phyloP scores from a whole-genome alignment of 1,139 yeast species.

The Pichia sp. region DNA sequence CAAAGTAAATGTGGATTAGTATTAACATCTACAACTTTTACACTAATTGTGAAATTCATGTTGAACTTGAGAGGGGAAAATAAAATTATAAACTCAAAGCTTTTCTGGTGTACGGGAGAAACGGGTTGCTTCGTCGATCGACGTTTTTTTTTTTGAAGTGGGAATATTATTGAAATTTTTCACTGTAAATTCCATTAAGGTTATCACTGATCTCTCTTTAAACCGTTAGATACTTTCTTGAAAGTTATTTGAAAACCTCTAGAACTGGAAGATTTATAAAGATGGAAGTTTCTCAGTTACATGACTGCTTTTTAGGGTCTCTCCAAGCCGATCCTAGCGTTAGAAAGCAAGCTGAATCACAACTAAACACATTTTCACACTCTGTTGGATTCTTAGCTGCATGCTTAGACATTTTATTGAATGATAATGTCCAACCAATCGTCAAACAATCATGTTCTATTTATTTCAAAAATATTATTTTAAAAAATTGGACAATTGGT shows the following conservation, averaged over 20 bases:
- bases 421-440: conserved; percentile 45
- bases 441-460: conserved; percentile 79
- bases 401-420: conserved; percentile 69
- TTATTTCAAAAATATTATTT: conserved; percentile 72
- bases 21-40: too few relatives aligned
- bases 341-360: conserved; percentile 64
- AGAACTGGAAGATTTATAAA: neutral
- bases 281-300: conserved; percentile 60
- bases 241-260: neutral
- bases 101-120: neutral
- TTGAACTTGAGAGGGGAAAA: neutral
- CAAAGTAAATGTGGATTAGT: too few relatives aligned
- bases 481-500: conserved; percentile 52
- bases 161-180: neutral
- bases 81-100: neutral
- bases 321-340: conserved; percentile 58
- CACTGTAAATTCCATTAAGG: too few relatives aligned
- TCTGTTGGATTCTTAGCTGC: conserved; percentile 76
- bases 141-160: neutral
- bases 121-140: neutral
- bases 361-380: conserved; percentile 49
- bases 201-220: too few relatives aligned
- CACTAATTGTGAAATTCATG: too few relatives aligned
- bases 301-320: conserved; percentile 78
- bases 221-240: too few relatives aligned